phyloP scores from a whole-genome alignment of 371 early-diverging fungal genomes.

The Mucor irregularis region DNA sequence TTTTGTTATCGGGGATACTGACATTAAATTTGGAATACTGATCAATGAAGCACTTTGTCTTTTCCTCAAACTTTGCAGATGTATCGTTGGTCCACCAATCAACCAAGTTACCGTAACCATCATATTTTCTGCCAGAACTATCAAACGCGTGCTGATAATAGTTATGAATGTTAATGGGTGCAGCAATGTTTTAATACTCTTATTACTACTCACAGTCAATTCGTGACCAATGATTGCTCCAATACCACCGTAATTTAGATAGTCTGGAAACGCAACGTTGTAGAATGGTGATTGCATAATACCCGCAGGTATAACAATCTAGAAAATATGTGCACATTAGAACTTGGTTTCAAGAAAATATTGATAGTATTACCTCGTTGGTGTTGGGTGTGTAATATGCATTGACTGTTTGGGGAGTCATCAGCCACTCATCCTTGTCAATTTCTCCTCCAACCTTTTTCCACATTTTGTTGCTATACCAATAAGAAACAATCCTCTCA shows the following conservation, averaged over 20 bases:
- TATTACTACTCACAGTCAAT: conserved; percentile 46
- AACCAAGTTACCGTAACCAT: conserved; percentile 31
- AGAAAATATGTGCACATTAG: background rate
- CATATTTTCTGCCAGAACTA: conserved; percentile 52
- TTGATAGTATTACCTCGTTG: conserved; percentile 5
- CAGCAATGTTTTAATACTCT: no score
- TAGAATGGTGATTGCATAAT: conserved; percentile 56
- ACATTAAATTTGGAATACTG: conserved; percentile 56
- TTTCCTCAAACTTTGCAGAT: conserved; percentile 42
- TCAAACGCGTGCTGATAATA: conserved; percentile 48
- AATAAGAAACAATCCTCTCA: conserved; percentile 24
- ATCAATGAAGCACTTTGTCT: conserved; percentile 59
- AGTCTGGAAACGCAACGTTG: conserved; percentile 43
- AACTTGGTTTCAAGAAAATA: background rate
- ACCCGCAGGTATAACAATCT: conserved; percentile 60
- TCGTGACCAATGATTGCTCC: conserved; percentile 66
- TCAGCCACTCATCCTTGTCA: conserved; percentile 38
- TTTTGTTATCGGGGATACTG: conserved; percentile 22
- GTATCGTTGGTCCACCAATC: conserved; percentile 70
- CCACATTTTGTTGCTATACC: conserved; percentile 31
- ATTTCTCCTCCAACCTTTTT: conserved; percentile 34
- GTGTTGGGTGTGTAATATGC: conserved; percentile 30
- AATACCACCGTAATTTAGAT: conserved; percentile 62
- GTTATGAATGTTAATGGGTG: conserved; percentile 16
- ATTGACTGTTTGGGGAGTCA: conserved; percentile 59